A percentile compares a stretch with the other conserved stretches of the same genome.
These are phyloP conservation scores for Stemphylium beticola DNA, from an alignment of 2,329 filamentous ascomycete genomes.

Conservation along the genomic window DNA sequence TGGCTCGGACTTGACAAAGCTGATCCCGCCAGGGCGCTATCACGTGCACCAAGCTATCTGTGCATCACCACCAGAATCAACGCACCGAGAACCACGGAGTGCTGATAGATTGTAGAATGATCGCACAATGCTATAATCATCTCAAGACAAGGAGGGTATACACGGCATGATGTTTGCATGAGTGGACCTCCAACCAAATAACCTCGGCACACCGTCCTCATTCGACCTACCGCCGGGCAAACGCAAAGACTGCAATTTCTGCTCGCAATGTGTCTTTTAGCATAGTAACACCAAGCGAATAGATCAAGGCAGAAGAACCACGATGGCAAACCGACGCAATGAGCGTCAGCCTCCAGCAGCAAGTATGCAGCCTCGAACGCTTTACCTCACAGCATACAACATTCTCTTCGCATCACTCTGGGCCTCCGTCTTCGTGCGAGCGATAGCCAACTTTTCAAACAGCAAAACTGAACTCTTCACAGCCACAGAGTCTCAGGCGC, in stretches of 20 bases:
- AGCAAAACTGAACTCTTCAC: constrained; percentile 17
- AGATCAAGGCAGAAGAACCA: neutral
- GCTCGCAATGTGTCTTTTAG: constrained; percentile 1
- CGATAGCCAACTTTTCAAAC: neutral
- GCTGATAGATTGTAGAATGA: neutral
- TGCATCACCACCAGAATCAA: no score
- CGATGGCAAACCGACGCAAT: neutral
- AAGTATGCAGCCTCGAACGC: constrained; percentile 6
- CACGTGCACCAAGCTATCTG: no score
- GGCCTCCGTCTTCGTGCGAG: constrained; percentile 15
- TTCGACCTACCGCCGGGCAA: constrained; percentile 3
- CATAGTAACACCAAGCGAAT: neutral
- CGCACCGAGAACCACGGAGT: no score
- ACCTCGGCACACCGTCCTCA: constrained; percentile 13
- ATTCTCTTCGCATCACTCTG: constrained; percentile 28
- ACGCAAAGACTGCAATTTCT: constrained; percentile 5
- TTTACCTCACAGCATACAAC: constrained; percentile 34
- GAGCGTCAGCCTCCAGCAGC: neutral
- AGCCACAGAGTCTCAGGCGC: constrained; percentile 17
- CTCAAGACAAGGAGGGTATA: neutral
- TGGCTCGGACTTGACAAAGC: no score
- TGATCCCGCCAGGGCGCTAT: no score
- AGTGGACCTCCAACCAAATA: neutral
- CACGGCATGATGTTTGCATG: neutral
- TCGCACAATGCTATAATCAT: neutral